A percentile compares a stretch with the other conserved stretches of the same genome.
phyloP scores from a whole-genome alignment of 2,329 filamentous ascomycete species.

The Colletotrichum acutatum region DNA sequence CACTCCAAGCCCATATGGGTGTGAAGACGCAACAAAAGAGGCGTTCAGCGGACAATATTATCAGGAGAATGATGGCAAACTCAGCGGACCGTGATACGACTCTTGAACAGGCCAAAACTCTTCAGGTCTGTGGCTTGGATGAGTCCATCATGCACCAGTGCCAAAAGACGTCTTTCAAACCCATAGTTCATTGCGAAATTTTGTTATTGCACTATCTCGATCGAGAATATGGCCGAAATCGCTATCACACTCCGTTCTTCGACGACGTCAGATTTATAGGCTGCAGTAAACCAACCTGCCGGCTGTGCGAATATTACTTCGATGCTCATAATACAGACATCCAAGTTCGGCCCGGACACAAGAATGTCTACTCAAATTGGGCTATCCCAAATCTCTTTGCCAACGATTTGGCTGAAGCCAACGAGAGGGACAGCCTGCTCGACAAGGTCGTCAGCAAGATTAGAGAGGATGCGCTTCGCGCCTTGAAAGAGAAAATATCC shows the following conservation, averaged over 20 bases:
- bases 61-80: constrained; percentile 37
- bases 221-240: not conserved
- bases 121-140: constrained; percentile 9
- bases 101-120: not conserved
- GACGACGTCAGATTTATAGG: constrained; percentile 36
- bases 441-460: constrained; percentile 7
- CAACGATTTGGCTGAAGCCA: not conserved
- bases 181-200: constrained; percentile 36
- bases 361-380: constrained; percentile 37
- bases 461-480: constrained; percentile 2
- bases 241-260: constrained; percentile 15
- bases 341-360: constrained; percentile 30
- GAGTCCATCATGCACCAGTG: not conserved
- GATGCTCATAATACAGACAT: constrained; percentile 23
- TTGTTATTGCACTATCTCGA: constrained; percentile 24
- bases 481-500: constrained; percentile 13
- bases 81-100: not conserved
- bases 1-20: constrained; percentile 12
- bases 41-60: constrained; percentile 35
- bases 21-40: constrained; percentile 1
- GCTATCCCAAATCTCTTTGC: constrained; percentile 27
- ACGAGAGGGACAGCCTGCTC: not conserved
- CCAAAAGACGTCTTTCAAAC: not conserved
- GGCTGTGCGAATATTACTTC: constrained; percentile 39
- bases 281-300: constrained; percentile 39